Evolutionary conservation across 2,329 filamentous ascomycete genomes (phyloP), one percentile per base, ranked within the genome.

Genomic region (Nothophaeocryptopus gaeumannii): DNA sequence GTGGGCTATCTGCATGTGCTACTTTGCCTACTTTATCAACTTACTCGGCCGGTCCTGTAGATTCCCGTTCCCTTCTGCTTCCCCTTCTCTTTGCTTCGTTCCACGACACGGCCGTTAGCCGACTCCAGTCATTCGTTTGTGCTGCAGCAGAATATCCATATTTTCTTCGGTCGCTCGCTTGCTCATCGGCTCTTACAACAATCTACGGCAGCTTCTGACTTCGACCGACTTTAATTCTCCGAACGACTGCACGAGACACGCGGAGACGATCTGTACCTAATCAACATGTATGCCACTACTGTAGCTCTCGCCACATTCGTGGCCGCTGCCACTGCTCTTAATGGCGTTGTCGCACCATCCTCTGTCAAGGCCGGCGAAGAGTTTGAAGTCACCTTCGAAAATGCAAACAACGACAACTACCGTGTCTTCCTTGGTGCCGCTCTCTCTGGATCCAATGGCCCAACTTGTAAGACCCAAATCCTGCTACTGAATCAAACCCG

Each of bases 371-470:
- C 63, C 8, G 60, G 50, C 34, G 13, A 38, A 5, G 45, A 48
- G 2, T 62, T 71, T 60, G 68, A 62, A 5, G 61, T 64, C 30
- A 67, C 72, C 45, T 66, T 63, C 41, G 51, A 61, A 38, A 58
- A 63, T 34, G 58, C 52, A 43, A 61, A 62, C 44, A 52, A 59
- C 32, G 53, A 56, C 30, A 47, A 56, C 31, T 70, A 64, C 57
- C 58, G 66, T 38, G 56, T 69, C 40, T 70, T 66, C 51, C 64
- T 70, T 15, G 63, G 64, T 14, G 65, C 63, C 13, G 59, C 61
- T 1, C 59, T 67, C 9, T 55, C 65, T 5, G 65, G 65, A 37
- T 61, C 53, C 49, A 62, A 63, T 29, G 65, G 66, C 5, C 67
- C 66, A 20, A 60, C 59, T 8, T 70, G 64, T 63, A 54, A 15